Conservation (phyloP, 2,329 filamentous ascomycete species). For the Clonostachys rhizophaga region DNA sequence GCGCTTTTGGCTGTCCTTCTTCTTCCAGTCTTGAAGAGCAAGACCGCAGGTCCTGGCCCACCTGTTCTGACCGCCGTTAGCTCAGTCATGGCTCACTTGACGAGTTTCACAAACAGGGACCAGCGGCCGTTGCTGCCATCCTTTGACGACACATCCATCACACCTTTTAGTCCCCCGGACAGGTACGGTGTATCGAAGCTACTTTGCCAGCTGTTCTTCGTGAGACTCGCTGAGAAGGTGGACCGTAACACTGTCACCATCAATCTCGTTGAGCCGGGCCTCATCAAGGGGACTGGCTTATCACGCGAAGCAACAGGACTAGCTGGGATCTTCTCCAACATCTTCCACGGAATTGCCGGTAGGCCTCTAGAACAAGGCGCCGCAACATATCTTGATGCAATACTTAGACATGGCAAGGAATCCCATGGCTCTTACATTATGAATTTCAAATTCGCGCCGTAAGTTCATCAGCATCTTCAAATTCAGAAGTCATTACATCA, state of each 20-base stretch:
- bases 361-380: constrained; percentile 31
- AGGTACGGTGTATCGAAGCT: constrained; percentile 22
- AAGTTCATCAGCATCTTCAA: constrained; percentile 12
- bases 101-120: constrained; percentile 15
- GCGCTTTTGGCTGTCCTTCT: constrained; percentile 16
- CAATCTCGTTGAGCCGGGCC: constrained; percentile 25
- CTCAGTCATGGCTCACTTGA: constrained; percentile 15
- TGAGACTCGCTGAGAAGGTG: constrained; percentile 29
- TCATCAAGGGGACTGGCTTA: constrained; percentile 16
- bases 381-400: constrained; percentile 41
- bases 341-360: constrained; percentile 11
- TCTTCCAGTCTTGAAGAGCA: constrained; percentile 12
- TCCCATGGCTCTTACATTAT: constrained; percentile 46
- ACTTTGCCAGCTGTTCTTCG: constrained; percentile 23
- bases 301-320: constrained; percentile 5
- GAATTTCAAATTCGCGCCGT: constrained; percentile 40
- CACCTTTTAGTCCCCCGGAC: constrained; percentile 11
- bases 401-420: constrained; percentile 36
- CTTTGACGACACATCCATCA: constrained; percentile 15
- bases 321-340: neutral
- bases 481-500: no score
- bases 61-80: constrained; percentile 18
- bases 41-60: constrained; percentile 8
- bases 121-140: constrained; percentile 15
- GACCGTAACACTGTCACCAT: constrained; percentile 21